phyloP scores from a whole-genome alignment of 2,329 filamentous ascomycete genomes.

The Ilyonectria sp. region DNA sequence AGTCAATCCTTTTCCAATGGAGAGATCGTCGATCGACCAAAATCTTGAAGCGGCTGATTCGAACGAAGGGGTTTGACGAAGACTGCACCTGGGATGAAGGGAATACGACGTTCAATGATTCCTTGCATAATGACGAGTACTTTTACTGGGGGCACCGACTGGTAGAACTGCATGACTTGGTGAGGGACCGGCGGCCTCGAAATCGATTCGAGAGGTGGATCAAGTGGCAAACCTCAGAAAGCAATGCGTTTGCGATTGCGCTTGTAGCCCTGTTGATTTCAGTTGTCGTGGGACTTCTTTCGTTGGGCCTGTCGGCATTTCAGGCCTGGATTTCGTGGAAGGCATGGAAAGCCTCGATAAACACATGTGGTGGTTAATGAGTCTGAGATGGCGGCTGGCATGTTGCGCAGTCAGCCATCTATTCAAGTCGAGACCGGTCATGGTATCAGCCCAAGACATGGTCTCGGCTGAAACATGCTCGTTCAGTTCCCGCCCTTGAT shows the following conservation, averaged over 20 bases:
- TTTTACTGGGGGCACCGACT: conserved; percentile 31
- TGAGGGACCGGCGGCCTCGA: conserved; percentile 14
- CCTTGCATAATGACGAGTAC: conserved; percentile 16
- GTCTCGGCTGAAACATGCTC: too few relatives aligned
- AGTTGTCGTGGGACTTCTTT: conserved; percentile 26
- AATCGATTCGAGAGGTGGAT: conserved; percentile 32
- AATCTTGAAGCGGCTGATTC: not conserved
- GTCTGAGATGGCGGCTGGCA: too few relatives aligned
- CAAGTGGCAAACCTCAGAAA: conserved; percentile 30
- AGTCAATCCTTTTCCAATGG: conserved; percentile 15
- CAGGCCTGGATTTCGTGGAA: conserved; percentile 32
- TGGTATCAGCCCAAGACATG: too few relatives aligned
- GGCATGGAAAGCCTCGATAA: conserved; percentile 21
- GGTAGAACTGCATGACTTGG: conserved; percentile 16
- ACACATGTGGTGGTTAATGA: too few relatives aligned
- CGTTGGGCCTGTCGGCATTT: conserved; percentile 16
- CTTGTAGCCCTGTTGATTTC: conserved; percentile 27
- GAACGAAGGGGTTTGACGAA: conserved; percentile 3
- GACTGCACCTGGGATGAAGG: conserved; percentile 7
- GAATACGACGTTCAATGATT: not conserved
- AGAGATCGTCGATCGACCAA: conserved; percentile 5
- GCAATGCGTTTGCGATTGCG: conserved; percentile 31
- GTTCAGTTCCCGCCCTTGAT: too few relatives aligned
- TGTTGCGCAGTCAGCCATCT: too few relatives aligned
- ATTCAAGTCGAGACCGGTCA: too few relatives aligned